Percentiles rank a stretch among this genome's conserved stretches.
Conservation (phyloP, 177 flowering plant genomes). For the Vitis hybrid region DNA sequence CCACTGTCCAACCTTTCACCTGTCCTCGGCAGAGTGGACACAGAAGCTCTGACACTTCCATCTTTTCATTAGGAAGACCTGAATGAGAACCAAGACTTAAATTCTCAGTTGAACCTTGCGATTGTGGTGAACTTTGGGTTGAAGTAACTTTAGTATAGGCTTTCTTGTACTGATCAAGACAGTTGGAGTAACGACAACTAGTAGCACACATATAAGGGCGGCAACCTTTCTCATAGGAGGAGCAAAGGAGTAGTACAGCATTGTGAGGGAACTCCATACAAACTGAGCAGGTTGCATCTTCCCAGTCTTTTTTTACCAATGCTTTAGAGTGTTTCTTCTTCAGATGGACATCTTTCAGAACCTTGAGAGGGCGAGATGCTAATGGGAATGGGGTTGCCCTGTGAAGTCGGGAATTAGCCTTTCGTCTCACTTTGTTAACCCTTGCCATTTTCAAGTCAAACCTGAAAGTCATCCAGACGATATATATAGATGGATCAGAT, state of each 20-base stretch:
- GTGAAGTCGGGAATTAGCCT: constrained; percentile 42
- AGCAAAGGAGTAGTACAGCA: constrained; percentile 70
- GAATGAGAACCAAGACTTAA: constrained; percentile 7
- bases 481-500: not conserved
- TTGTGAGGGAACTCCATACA: constrained; percentile 77
- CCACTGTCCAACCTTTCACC: constrained; percentile 85
- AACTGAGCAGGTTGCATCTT: constrained; percentile 60
- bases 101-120: constrained; percentile 11
- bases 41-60: constrained; percentile 49
- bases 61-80: constrained; percentile 24
- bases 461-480: constrained; percentile 13
- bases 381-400: constrained; percentile 48
- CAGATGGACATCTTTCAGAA: constrained; percentile 12
- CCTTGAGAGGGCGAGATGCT: constrained; percentile 22
- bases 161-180: constrained; percentile 69
- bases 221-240: constrained; percentile 67
- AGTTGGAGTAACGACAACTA: constrained; percentile 58
- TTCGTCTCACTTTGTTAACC: constrained; percentile 50
- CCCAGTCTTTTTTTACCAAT: constrained; percentile 57
- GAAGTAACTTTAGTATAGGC: constrained; percentile 50
- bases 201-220: constrained; percentile 81
- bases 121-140: constrained; percentile 5
- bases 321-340: constrained; percentile 39
- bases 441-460: constrained; percentile 54
- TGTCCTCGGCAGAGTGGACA: constrained; percentile 84